phyloP scores from a whole-genome alignment of 192 early-diverging fungal genomes.

The Phycomyces blakesleeanus region DNA sequence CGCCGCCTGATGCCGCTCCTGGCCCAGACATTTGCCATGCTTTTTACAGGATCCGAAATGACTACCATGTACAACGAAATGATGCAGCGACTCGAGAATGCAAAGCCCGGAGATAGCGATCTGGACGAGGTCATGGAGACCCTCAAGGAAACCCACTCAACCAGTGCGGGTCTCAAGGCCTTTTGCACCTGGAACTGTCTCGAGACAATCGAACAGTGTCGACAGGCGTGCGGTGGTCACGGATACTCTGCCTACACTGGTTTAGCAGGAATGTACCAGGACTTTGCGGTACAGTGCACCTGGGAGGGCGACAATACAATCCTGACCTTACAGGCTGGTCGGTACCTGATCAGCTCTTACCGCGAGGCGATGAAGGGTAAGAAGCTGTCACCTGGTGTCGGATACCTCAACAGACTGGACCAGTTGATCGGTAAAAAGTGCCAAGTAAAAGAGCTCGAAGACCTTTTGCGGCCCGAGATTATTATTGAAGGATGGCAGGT shows the following conservation, averaged over 20 bases:
- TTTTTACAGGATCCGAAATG: conserved; percentile 86
- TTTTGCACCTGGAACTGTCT: conserved; percentile 92
- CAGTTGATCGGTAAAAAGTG: conserved; percentile 45
- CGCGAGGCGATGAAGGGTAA: conserved; percentile 71
- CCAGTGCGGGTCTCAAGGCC: conserved; percentile 87
- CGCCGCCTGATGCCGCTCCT: conserved; percentile 89
- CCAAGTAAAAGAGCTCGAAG: conserved; percentile 45
- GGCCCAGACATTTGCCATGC: conserved; percentile 87
- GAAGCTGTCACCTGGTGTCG: conserved; percentile 71
- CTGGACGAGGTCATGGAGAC: conserved; percentile 64
- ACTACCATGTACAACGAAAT: conserved; percentile 69
- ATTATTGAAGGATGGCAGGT: conserved; percentile 78
- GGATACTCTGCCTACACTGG: conserved; percentile 93
- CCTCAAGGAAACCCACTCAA: conserved; percentile 90
- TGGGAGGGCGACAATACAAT: conserved; percentile 94
- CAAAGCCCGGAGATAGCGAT: conserved; percentile 57
- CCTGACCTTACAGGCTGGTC: conserved; percentile 81
- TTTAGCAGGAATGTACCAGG: conserved; percentile 77
- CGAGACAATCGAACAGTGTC: conserved; percentile 87
- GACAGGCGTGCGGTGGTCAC: conserved; percentile 88
- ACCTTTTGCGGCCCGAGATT: conserved; percentile 52
- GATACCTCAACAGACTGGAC: conserved; percentile 65
- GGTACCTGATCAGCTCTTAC: conserved; percentile 75
- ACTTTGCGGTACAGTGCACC: conserved; percentile 89
- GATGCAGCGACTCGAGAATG: conserved; percentile 71